Conservation (phyloP, 2,329 filamentous ascomycete genomes). For the Microcyclospora pomicola region DNA sequence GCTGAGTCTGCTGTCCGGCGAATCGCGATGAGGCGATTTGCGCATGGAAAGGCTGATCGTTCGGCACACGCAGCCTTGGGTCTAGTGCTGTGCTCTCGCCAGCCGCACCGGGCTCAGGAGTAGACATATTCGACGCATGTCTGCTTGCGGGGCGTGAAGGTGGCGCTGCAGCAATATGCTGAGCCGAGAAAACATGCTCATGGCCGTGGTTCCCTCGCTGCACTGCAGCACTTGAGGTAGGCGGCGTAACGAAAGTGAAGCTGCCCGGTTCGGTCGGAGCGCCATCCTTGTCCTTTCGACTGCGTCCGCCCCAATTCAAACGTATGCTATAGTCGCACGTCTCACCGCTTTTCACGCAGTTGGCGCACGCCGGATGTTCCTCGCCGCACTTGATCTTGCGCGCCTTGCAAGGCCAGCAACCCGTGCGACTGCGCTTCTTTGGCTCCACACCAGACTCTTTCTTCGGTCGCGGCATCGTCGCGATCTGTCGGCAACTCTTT, state of each 20-base stretch:
- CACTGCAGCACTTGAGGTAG: no score
- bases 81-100: constrained; percentile 8
- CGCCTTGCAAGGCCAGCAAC: constrained; percentile 65
- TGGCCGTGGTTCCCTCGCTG: constrained; percentile 2
- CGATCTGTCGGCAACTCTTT: background rate
- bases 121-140: constrained; percentile 7
- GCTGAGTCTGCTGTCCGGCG: constrained; percentile 3
- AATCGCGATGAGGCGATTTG: background rate
- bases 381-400: constrained; percentile 74
- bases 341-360: constrained; percentile 55
- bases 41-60: constrained; percentile 2
- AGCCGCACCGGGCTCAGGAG: constrained; percentile 8
- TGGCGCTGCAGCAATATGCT: constrained; percentile 16
- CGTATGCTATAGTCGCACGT: constrained; percentile 69
- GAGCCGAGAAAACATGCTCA: constrained; percentile 21
- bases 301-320: constrained; percentile 66
- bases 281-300: constrained; percentile 36
- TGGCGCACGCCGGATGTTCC: constrained; percentile 57
- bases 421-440: constrained; percentile 53
- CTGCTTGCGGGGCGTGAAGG: constrained; percentile 10
- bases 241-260: constrained; percentile 16
- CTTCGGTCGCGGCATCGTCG: constrained; percentile 51
- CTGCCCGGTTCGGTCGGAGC: constrained; percentile 10
- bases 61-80: constrained; percentile 9
- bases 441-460: constrained; percentile 49